phyloP scores from a whole-genome alignment of 192 early-diverging fungal species.

The Neocallimastix lanati region DNA sequence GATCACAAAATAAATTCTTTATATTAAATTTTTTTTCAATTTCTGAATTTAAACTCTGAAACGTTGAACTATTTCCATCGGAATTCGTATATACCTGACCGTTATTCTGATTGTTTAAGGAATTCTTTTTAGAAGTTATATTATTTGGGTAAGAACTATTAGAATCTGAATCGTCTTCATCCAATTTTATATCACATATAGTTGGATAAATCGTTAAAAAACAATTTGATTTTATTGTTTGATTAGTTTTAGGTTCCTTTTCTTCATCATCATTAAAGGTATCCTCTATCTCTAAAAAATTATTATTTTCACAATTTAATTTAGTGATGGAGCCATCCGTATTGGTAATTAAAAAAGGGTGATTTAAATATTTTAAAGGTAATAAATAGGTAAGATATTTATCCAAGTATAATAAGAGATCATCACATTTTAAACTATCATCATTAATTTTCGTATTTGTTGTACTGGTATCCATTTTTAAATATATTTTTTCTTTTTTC shows the following conservation, averaged over 20 bases:
- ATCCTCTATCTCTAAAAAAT: not conserved
- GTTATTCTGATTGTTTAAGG: too few species aligned
- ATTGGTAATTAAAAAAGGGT: not conserved
- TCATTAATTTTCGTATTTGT: not conserved
- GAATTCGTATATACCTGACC: too few species aligned
- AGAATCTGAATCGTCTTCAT: not conserved
- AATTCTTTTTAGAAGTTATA: too few species aligned
- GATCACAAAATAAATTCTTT: not conserved
- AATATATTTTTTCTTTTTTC: too few species aligned
- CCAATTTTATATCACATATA: not conserved
- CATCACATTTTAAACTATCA: not conserved
- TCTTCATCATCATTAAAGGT: not conserved
- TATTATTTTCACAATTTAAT: not conserved
- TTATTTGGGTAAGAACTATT: too few species aligned
- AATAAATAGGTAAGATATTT: not conserved
- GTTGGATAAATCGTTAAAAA: not conserved
- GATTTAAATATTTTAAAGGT: not conserved
- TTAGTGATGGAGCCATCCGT: not conserved
- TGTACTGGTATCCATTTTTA: not conserved
- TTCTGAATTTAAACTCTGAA: too few species aligned
- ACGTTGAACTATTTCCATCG: too few species aligned
- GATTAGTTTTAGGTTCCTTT: not conserved
- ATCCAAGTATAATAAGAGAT: not conserved
- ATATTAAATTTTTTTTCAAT: too few species aligned
- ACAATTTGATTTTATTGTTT: not conserved